These are phyloP conservation scores for Xylaria sp. DNA, from an alignment of 2,329 filamentous ascomycete species.

Conservation along the genomic window DNA sequence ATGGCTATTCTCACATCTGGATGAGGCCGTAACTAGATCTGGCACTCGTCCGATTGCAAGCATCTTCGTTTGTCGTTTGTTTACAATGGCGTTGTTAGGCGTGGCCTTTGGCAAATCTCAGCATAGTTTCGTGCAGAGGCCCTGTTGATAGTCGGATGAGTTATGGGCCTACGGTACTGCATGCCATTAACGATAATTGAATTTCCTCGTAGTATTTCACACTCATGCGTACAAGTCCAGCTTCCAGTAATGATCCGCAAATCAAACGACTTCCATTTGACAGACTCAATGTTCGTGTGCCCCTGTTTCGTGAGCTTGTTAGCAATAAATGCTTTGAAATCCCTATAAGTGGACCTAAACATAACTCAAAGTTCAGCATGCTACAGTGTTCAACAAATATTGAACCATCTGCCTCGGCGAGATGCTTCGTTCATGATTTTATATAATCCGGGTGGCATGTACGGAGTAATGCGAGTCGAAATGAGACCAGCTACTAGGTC, in stretches of 20 bases:
- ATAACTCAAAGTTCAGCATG: too few relatives aligned
- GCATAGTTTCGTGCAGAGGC: neutral
- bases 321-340: too few relatives aligned
- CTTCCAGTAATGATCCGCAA: neutral
- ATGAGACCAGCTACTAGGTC: too few relatives aligned
- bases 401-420: too few relatives aligned
- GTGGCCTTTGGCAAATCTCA: neutral
- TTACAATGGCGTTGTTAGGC: conserved; percentile 27
- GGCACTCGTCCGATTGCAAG: neutral
- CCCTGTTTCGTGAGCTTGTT: neutral
- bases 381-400: too few relatives aligned
- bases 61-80: conserved; percentile 27
- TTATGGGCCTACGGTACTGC: neutral
- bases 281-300: neutral
- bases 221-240: neutral
- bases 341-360: too few relatives aligned
- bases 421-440: too few relatives aligned
- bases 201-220: conserved; percentile 1
- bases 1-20: neutral
- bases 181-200: neutral
- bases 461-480: too few relatives aligned
- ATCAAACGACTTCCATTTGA: conserved; percentile 1
- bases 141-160: neutral
- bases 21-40: neutral
- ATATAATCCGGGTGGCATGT: too few relatives aligned